Conservation (phyloP, 352 stramenopile species). For the Phytophthora multivora region DNA sequence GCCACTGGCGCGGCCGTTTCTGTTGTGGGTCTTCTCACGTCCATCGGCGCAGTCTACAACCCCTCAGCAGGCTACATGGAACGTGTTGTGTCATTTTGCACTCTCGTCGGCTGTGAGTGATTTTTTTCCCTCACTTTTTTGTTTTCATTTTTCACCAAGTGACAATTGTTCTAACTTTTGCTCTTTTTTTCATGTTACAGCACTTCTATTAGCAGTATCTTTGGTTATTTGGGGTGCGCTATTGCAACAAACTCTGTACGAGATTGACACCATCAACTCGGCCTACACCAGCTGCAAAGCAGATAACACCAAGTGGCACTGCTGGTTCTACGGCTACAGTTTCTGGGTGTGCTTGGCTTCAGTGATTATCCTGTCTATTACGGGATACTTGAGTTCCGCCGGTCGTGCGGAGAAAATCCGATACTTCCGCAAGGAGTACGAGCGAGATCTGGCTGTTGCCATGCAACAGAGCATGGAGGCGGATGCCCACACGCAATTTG, state of each 20-base stretch:
- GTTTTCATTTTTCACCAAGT: slow-evolving; percentile 6
- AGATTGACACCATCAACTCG: slow-evolving; percentile 80
- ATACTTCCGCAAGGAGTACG: slow-evolving; percentile 86
- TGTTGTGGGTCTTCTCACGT: slow-evolving; percentile 60
- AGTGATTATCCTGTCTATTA: slow-evolving; percentile 79
- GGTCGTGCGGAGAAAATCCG: slow-evolving; percentile 84
- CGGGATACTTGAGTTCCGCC: slow-evolving; percentile 79
- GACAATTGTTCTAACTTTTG: not conserved
- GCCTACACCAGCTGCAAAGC: slow-evolving; percentile 79
- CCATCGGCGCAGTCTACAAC: slow-evolving; percentile 77
- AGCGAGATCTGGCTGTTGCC: slow-evolving; percentile 72
- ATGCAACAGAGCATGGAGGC: slow-evolving; percentile 78
- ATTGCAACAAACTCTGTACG: slow-evolving; percentile 79
- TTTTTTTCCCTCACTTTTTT: slow-evolving; percentile 6
- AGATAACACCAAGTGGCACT: slow-evolving; percentile 69
- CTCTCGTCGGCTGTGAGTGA: slow-evolving; percentile 77
- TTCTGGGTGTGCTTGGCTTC: slow-evolving; percentile 87
- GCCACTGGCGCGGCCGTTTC: slow-evolving; percentile 63
- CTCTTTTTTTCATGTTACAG: slow-evolving; percentile 32
- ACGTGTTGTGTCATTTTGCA: slow-evolving; percentile 79
- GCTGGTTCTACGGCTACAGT: slow-evolving; percentile 89
- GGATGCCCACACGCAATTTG: slow-evolving; percentile 47
- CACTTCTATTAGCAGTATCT: slow-evolving; percentile 68
- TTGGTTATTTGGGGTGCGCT: slow-evolving; percentile 82
- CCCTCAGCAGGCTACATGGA: slow-evolving; percentile 77